Base-by-base conservation (phyloP, 768 basidiomycete genomes). In the Lenzites betulinus region DNA sequence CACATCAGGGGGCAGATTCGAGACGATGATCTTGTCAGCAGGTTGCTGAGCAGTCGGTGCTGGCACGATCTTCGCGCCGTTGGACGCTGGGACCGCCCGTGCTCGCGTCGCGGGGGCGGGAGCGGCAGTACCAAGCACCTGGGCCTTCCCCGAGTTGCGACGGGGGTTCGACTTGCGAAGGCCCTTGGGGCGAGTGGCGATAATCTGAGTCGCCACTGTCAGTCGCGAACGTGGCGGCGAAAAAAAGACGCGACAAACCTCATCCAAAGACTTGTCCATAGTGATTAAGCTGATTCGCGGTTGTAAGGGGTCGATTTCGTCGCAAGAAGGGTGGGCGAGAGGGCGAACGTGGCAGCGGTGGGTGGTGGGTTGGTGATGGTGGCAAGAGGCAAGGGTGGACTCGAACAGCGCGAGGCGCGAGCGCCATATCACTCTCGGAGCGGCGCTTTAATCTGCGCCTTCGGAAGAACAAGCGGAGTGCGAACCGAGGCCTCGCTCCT, bases 21-120 rank as follows among this genome's bases (percentile, higher is more conserved):
- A 93, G 55, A 99, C 93, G 68, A 98, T 93, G 66, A 98, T 95
- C 79, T 98, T 98, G 73, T 92, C 88, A 1, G 92, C 81, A 7
- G 79, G 71, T 48, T 81, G 75, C 20, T 74, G 66, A 28, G 36
- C 42, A 23, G 80, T 62, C 12, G 81, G 67, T 13, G 69, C 64
- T 46, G 74, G 63, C 35, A 79, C 78, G 36, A 79, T 70, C 63
- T 79, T 78, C 7, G 76, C 65, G 22, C 70, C 67, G 50, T 67
- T 65, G n/a, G 70, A 71, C 23, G 75, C 66, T 15, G 76, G 77
- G 1, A 69, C 70, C n/a, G 76, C 82, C 25, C 86, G 83, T 20
- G 83, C 83, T 55, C 84, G 83, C 41, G 81, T 75, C 42, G 74
- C 76, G 7, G 86, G 83, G 33, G 78, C 77, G 56, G 77, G 66